Base-by-base conservation (phyloP, 768 basidiomycete genomes). In the Russula sp. region DNA sequence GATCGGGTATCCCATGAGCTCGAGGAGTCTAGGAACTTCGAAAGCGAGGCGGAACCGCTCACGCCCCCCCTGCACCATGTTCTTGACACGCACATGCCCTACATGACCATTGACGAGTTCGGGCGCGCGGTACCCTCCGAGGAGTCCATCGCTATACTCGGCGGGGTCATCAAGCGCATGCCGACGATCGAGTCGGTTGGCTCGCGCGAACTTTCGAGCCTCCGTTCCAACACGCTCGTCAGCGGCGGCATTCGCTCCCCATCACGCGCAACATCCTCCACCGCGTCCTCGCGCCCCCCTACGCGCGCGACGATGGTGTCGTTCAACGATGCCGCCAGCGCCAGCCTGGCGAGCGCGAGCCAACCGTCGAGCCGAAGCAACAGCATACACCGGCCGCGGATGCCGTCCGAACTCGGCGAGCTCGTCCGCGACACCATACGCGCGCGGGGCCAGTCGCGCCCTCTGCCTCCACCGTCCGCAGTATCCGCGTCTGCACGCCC, bases 141-240 rank as follows among this genome's bases (percentile, higher is more conserved):
- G 44, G 78, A 80, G 61, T 78, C 80, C 57, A 76, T 89, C 35
- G 79, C 79, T 6, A 78, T 91, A 54, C 75, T 91, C 59, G 86
- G 88, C 57, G 77, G 80, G 27, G 82, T 78, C 68, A 79, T 91
- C 49, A 78, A 81, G 56, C 86, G 89, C 44, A 89, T 91, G 89
- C 85, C 88, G 20, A 91, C 89, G 34, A 91, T 91, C 64, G 88
- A 90, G 71, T 85, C 83, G 48, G 78, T 90, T 72, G 88, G 87
- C 45, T 87, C 85, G 18, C 79, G 82, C 55, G 89, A 91, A 68
- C 72, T 70, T 31, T 68, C 69, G 66, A 74, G 72, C 61, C 61
- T 72, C 44, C 72, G 63, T 40, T 57, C 64, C 22, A 14, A 39
- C 40, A 55, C 56, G 9, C 49, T 58, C 31, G 48, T 64, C 32